phyloP scores from a whole-genome alignment of 768 basidiomycete genomes.

The Tylopilus cervinicoccineus region DNA sequence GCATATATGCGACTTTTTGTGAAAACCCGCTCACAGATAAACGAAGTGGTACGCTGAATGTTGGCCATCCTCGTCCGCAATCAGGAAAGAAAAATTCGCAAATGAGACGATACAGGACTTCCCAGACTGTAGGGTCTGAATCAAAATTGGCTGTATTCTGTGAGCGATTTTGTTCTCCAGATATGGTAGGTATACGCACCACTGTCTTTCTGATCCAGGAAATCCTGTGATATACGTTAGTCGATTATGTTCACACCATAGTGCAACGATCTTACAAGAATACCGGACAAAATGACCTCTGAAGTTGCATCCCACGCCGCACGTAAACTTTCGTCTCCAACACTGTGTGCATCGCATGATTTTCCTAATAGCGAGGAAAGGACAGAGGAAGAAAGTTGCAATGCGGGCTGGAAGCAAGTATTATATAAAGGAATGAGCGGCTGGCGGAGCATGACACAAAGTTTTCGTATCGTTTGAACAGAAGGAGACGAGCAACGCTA shows the following conservation, averaged over 20 bases:
- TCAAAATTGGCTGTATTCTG: conserved; percentile 12
- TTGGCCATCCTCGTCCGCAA: conserved; percentile 11
- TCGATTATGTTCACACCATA: neutral
- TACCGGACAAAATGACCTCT: conserved; percentile 47
- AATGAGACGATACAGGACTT: conserved; percentile 27
- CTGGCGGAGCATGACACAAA: conserved; percentile 40
- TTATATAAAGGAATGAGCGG: conserved; percentile 44
- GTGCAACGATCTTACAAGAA: conserved; percentile 36
- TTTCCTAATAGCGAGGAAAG: conserved; percentile 40
- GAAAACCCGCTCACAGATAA: conserved; percentile 20
- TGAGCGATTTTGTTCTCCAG: neutral
- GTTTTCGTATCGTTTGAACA: conserved; percentile 32
- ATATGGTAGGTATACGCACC: conserved; percentile 12
- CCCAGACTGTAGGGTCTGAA: conserved; percentile 25
- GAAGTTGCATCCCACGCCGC: conserved; percentile 45
- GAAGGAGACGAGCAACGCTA: conserved; percentile 41
- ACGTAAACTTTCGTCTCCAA: conserved; percentile 18
- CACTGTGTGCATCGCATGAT: conserved; percentile 26
- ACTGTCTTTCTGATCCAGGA: conserved; percentile 18
- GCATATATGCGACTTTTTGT: conserved; percentile 28
- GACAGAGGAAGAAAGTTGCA: conserved; percentile 41
- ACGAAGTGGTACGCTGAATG: conserved; percentile 23
- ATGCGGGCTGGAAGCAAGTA: conserved; percentile 33
- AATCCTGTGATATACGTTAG: conserved; percentile 22
- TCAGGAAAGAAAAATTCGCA: conserved; percentile 38